Base-by-base conservation (phyloP, 352 stramenopile genomes). In the Phytophthora europaea region DNA sequence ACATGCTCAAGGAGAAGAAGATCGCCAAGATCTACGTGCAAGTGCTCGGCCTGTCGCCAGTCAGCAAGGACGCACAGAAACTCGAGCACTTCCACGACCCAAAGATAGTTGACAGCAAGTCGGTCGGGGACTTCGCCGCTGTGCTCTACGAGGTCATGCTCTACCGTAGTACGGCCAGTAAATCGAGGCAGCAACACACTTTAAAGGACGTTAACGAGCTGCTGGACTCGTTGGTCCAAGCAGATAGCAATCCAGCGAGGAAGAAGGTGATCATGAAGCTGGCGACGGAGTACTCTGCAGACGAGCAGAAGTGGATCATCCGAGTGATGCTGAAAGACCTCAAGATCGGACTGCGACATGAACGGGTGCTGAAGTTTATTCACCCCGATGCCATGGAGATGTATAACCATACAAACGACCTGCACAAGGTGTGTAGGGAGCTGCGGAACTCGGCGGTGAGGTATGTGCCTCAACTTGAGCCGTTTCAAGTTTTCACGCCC, bases 1-100 rank as follows among this genome's bases (percentile, higher is more conserved):
- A 95, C 73, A 95, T 94, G 72, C 76, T 96, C 7, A 94, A 94
- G 67, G 88, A 95, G 70, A 94, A 92, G 78, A 96, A 94, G 73
- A 90, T 96, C 63, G 90, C 87, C 43, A 90, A 84, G 70, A 60
- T 93, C 10, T 95, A 94, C 62, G 73, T 94, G 4, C 82, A 94
- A 12, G 75, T 95, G 8, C 64, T 96, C 9, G 88, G 90, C 13
- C 84, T 96, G 67, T 80, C 81, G 12, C 64, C 72, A 1, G 84
- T 81, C 61, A 93, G 84, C 59, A 79, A 76, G 23, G 90, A 96
- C 38, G 88, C 88, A 15, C 85, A 93, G 61, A 94, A 90, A 61
- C 74, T 96, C 26, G 85, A 94, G 78, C 83, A 87, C 60, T 96
- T 94, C 51, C 92, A 93, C 45, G 88, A 96, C 79, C 88, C 90